Base-by-base conservation (phyloP, 306 rosid genomes). In the Inga leiocalycina region DNA sequence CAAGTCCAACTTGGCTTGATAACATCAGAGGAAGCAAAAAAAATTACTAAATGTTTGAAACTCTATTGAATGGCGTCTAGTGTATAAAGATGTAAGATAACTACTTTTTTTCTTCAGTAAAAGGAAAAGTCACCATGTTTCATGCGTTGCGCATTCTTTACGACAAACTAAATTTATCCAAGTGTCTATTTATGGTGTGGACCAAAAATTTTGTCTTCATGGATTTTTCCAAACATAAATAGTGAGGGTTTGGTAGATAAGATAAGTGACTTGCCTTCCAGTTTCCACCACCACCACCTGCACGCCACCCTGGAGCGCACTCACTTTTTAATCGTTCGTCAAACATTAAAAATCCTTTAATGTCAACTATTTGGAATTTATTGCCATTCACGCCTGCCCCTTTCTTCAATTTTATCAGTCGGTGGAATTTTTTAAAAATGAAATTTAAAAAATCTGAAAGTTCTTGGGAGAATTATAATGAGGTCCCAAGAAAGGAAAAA, bases 231-330 rank as follows among this genome's bases (percentile, higher is more conserved):
- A 27, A 11, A 62, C 37, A 62, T 30, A 2, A 64, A 30, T 24
- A 64, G 39, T 13, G 41, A 14, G 17, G 5, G 37, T 64, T 13
- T 20, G 41, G 70, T 64, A 13, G 39, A 64, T 27, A 12, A 11
- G 34, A 24, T 62, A 27, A 27, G 37, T 2, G 39, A 64, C 41
- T 64, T 24, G 20, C 41, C 13, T 64, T 64, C 17, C 68, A 24
- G 20, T 30, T 64, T 64, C 17, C 68, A 24, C 17, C 17, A 4
- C 17, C 17, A 4, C 35, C 66, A 11, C 19, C 41, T 13, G 69
- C 65, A 59, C 4, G 65, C 69, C 70, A 64, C 70, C 70, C 70
- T 64, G 70, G 70, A 64, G 37, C 41, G 70, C 70, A 64, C 70
- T 64, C 37, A 62, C 68, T 24, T 64, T 30, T 27, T 13, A 5